A percentile compares a stretch with the other conserved stretches of the same genome.
phyloP scores from a whole-genome alignment of 2,329 filamentous ascomycete species.

The Epichloe coenophiala region DNA sequence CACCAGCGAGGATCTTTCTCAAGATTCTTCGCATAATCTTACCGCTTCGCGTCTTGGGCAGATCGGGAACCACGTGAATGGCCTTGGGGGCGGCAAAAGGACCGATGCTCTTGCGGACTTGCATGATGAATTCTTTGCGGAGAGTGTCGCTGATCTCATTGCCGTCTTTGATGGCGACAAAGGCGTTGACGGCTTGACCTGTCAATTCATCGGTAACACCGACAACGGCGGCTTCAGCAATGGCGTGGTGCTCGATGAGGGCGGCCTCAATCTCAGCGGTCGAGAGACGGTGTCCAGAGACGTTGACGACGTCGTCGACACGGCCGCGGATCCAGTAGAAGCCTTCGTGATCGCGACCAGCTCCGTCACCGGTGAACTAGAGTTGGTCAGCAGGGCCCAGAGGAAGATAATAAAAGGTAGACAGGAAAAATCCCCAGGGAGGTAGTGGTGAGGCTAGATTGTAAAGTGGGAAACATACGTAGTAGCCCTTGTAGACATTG shows the following conservation, averaged over 20 bases:
- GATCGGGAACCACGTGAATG: slow-evolving; percentile 78
- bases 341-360: slow-evolving; percentile 89
- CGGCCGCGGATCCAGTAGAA: slow-evolving; percentile 99
- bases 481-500: slow-evolving; percentile 96
- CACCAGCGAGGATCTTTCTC: slow-evolving; percentile 91
- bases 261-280: slow-evolving; percentile 97
- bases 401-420: background rate
- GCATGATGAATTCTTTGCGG: slow-evolving; percentile 84
- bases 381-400: background rate
- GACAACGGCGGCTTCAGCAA: slow-evolving; percentile 91
- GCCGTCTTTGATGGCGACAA: slow-evolving; percentile 82
- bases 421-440: background rate
- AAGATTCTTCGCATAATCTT: slow-evolving; percentile 99
- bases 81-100: slow-evolving; percentile 95
- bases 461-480: slow-evolving; percentile 48
- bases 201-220: slow-evolving; percentile 88
- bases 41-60: slow-evolving; percentile 92
- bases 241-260: slow-evolving; percentile 76
- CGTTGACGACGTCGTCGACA: slow-evolving; percentile 97
- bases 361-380: slow-evolving; percentile 84
- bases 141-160: slow-evolving; percentile 65
- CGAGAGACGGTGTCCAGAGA: slow-evolving; percentile 88
- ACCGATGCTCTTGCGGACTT: slow-evolving; percentile 94
- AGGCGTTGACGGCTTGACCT: slow-evolving; percentile 93
- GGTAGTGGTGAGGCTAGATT: too few species aligned